Conservation (phyloP, 208 protist species). For the Balamuthia mandrillaris region DNA sequence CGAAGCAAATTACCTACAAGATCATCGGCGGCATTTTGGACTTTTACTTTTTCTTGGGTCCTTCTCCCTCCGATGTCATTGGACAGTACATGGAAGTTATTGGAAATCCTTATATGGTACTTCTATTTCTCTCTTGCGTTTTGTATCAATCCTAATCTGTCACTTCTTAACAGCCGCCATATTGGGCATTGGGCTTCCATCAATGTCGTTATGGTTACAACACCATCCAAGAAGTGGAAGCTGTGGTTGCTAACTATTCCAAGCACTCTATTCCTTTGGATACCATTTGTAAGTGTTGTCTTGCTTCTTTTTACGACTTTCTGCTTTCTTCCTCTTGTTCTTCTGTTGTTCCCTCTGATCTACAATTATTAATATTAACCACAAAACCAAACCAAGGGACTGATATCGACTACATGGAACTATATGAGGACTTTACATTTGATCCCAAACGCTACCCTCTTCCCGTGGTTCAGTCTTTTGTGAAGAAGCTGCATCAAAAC, state of each 20-base stretch:
- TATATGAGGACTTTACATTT: slow-evolving; percentile 55
- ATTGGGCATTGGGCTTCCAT: slow-evolving; percentile 66
- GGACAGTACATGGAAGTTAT: slow-evolving; percentile 66
- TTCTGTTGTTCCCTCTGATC: too few species aligned
- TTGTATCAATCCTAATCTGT: background rate
- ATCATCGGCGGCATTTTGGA: slow-evolving; percentile 69
- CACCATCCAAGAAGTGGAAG: slow-evolving; percentile 41
- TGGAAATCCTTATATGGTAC: slow-evolving; percentile 57
- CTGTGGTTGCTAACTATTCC: slow-evolving; percentile 65
- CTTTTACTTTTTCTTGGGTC: slow-evolving; percentile 74
- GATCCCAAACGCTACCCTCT: slow-evolving; percentile 1
- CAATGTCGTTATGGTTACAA: slow-evolving; percentile 78
- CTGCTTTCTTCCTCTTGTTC: background rate
- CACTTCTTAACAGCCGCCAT: background rate
- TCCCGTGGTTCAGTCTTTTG: background rate
- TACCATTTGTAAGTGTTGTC: slow-evolving; percentile 45
- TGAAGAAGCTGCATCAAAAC: slow-evolving; percentile 43
- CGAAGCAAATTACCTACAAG: slow-evolving; percentile 44
- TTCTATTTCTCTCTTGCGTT: background rate
- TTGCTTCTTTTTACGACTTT: background rate
- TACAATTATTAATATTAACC: too few species aligned
- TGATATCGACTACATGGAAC: slow-evolving; percentile 78
- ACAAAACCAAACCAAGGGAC: background rate
- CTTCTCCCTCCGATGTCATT: slow-evolving; percentile 62
- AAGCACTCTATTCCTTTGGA: slow-evolving; percentile 73